phyloP scores from a whole-genome alignment of 2,329 filamentous ascomycete species.

The Pseudogymnoascus sp. region DNA sequence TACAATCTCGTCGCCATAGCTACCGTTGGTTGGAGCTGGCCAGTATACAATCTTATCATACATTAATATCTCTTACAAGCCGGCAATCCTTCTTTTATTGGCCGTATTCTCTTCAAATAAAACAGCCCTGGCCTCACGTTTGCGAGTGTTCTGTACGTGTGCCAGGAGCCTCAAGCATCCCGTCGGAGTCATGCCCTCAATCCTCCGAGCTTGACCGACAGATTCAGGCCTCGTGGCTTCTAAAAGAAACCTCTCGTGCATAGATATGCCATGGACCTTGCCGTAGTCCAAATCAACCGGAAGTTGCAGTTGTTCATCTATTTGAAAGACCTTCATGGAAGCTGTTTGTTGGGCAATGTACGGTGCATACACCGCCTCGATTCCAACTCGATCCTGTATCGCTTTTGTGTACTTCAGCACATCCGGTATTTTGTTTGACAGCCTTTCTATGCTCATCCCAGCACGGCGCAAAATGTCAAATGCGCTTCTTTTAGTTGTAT shows the following conservation, averaged over 20 bases:
- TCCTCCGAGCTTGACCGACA: constrained; percentile 76
- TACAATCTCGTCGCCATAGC: background rate
- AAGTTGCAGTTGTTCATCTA: constrained; percentile 68
- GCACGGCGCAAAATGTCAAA: constrained; percentile 71
- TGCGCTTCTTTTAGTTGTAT: constrained; percentile 61
- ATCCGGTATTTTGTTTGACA: constrained; percentile 51
- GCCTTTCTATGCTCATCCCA: constrained; percentile 48
- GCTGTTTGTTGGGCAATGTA: constrained; percentile 69
- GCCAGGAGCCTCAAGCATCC: constrained; percentile 54
- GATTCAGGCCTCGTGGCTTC: constrained; percentile 68
- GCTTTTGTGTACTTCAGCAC: constrained; percentile 47
- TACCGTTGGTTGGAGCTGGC: background rate
- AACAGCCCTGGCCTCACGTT: background rate
- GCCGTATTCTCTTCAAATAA: background rate
- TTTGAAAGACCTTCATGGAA: constrained; percentile 58
- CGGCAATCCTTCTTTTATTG: background rate
- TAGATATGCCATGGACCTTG: constrained; percentile 63
- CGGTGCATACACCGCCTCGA: constrained; percentile 80
- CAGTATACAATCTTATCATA: background rate
- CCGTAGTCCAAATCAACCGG: constrained; percentile 73
- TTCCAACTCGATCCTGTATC: constrained; percentile 62
- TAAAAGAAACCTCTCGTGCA: constrained; percentile 69
- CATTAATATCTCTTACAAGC: background rate
- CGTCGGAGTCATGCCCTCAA: constrained; percentile 69
- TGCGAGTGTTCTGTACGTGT: constrained; percentile 38